These are phyloP conservation scores for Penicillium verhagenii DNA, from an alignment of 495 filamentous ascomycete species.

Conservation along the genomic window DNA sequence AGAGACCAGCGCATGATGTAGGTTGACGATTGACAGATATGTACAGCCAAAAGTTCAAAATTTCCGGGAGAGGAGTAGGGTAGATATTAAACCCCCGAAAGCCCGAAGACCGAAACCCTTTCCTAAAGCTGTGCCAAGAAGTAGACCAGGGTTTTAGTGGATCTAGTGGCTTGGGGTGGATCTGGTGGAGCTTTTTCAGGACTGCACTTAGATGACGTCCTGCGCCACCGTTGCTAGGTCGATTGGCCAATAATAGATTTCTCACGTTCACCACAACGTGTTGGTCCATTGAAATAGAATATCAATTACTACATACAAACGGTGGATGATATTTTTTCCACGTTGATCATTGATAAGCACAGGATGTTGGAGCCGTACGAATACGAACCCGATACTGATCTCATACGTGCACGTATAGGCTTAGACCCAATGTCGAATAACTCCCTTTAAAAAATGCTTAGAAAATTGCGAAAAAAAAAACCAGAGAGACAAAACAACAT, in stretches of 20 bases:
- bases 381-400: too few relatives aligned
- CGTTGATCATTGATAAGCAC: too few relatives aligned
- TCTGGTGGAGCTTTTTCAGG: background rate
- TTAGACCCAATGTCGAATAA: background rate
- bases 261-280: too few relatives aligned
- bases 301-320: too few relatives aligned
- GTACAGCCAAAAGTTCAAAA: too few relatives aligned
- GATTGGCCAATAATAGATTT: conserved; percentile 17
- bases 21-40: background rate
- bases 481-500: background rate
- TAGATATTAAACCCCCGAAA: background rate
- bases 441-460: background rate
- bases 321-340: too few relatives aligned
- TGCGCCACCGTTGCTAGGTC: background rate
- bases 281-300: too few relatives aligned
- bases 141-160: conserved; percentile 6
- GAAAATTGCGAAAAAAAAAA: background rate
- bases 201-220: conserved; percentile 14
- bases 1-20: conserved; percentile 24
- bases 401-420: too few relatives aligned
- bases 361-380: too few relatives aligned
- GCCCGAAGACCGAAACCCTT: background rate
- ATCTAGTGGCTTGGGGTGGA: too few relatives aligned
- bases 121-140: background rate
- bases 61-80: background rate